A percentile compares a stretch with the other conserved stretches of the same genome.
These are phyloP conservation scores for Allium cepa DNA, from an alignment of 106 monocot species.

Conservation along the genomic window DNA sequence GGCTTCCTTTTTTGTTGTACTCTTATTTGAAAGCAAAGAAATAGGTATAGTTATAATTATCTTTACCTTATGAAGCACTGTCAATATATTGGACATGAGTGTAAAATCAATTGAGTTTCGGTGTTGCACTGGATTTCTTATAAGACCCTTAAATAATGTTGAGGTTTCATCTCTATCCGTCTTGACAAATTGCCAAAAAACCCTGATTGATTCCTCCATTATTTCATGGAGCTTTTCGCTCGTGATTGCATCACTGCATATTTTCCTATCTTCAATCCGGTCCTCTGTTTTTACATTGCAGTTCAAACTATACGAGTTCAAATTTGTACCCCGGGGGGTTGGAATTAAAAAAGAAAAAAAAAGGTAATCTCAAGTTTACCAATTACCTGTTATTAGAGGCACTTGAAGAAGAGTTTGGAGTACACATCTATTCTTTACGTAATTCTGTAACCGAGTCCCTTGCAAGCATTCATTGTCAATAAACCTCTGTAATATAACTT, in stretches of 20 bases:
- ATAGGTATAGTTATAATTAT: too few species aligned
- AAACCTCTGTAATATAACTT: constrained; percentile 63
- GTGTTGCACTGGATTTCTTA: constrained; percentile 40
- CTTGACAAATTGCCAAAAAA: constrained; percentile 81
- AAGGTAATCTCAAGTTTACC: background rate
- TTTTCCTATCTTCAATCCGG: constrained; percentile 27
- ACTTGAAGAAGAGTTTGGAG: constrained; percentile 75
- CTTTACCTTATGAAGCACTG: constrained; percentile 59
- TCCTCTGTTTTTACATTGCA: constrained; percentile 10
- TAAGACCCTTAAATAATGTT: constrained; percentile 41
- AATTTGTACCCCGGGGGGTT: background rate
- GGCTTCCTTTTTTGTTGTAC: background rate
- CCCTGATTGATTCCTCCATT: constrained; percentile 57
- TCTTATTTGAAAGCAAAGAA: too few species aligned
- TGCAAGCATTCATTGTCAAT: constrained; percentile 78
- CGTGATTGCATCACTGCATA: constrained; percentile 16
- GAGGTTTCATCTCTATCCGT: constrained; percentile 60
- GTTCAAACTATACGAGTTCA: constrained; percentile 13
- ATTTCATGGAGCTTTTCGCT: constrained; percentile 50
- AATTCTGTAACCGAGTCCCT: constrained; percentile 57
- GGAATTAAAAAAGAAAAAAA: background rate
- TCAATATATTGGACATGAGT: constrained; percentile 37
- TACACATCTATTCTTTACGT: constrained; percentile 55
- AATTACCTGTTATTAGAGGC: constrained; percentile 66
- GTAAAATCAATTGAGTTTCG: constrained; percentile 49